These are phyloP conservation scores for Metschnikowia anglica DNA, from an alignment of 805 yeast genomes.

Conservation along the genomic window DNA sequence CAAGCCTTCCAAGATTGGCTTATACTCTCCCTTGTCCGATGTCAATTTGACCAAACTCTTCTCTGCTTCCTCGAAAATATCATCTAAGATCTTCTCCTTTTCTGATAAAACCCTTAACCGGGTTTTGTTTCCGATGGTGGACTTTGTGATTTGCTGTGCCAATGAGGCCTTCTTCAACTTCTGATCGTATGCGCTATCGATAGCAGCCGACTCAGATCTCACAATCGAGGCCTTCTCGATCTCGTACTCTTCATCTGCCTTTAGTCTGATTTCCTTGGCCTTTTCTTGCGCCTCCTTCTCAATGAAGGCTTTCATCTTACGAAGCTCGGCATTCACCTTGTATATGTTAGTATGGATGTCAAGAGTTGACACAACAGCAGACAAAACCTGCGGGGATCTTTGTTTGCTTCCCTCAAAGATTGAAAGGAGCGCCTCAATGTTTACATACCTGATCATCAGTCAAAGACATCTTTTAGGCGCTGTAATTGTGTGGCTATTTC, in stretches of 20 bases:
- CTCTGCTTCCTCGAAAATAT: slow-evolving; percentile 70
- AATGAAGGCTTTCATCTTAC: slow-evolving; percentile 98
- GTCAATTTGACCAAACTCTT: slow-evolving; percentile 58
- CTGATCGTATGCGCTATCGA: slow-evolving; percentile 75
- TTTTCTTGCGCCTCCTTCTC: slow-evolving; percentile 99
- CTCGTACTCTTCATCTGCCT: slow-evolving; percentile 98
- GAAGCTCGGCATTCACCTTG: slow-evolving; percentile 90
- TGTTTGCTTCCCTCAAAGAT: too few species aligned
- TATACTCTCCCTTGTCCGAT: slow-evolving; percentile 57
- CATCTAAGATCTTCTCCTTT: slow-evolving; percentile 72
- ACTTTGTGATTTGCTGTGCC: slow-evolving; percentile 92
- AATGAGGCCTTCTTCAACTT: slow-evolving; percentile 88
- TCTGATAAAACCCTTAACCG: slow-evolving; percentile 87
- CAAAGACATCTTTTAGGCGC: slow-evolving; percentile 26
- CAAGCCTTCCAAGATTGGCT: slow-evolving; percentile 67
- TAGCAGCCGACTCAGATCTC: slow-evolving; percentile 85
- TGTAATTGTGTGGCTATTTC: slow-evolving; percentile 4
- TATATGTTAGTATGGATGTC: slow-evolving; percentile 4
- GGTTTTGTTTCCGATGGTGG: slow-evolving; percentile 93
- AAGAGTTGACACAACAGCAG: not conserved
- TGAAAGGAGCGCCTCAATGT: not conserved
- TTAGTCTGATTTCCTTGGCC: slow-evolving; percentile 91
- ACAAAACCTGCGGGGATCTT: not conserved
- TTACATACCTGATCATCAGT: slow-evolving; percentile 33
- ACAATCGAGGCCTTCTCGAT: slow-evolving; percentile 95